Evolutionary conservation across 164 flowering plant genomes (phyloP).

Genomic region (Stephania japonica): DNA sequence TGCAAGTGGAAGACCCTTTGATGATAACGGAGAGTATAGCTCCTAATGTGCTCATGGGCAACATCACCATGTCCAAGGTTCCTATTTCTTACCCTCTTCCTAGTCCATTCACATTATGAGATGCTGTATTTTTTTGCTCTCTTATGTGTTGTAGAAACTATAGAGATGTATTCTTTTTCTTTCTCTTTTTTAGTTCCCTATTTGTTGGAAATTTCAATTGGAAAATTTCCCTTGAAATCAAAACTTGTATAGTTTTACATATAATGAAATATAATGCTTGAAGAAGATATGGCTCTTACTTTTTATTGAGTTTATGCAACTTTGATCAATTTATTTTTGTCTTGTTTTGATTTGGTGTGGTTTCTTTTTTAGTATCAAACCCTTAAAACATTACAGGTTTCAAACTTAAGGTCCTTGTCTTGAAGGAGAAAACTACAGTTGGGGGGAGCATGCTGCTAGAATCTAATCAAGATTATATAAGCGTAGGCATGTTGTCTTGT

Average conservation of each 20-base stretch:
- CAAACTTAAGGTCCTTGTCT: no score
- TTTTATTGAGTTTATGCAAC: background rate
- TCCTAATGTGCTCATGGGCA: conserved; percentile 41
- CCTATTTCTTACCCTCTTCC: conserved; percentile 52
- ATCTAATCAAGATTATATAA: no score
- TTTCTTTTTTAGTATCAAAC: background rate
- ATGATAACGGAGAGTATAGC: conserved; percentile 52
- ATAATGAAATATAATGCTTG: background rate
- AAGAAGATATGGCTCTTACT: background rate
- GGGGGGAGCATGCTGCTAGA: no score
- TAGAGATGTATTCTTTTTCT: background rate
- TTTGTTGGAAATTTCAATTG: background rate
- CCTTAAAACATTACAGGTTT: background rate
- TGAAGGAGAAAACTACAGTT: no score
- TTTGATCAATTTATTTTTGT: background rate
- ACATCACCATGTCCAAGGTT: conserved; percentile 46
- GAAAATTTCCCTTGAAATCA: background rate
- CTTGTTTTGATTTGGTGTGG: background rate
- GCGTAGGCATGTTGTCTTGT: no score
- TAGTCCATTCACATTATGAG: conserved; percentile 45
- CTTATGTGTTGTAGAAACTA: background rate
- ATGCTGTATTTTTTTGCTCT: background rate
- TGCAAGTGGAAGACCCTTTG: conserved; percentile 54
- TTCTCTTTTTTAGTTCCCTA: background rate
- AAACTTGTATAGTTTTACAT: background rate